Conservation (phyloP, 73 alveolate genomes). For the Tetrahymena thermophila region DNA sequence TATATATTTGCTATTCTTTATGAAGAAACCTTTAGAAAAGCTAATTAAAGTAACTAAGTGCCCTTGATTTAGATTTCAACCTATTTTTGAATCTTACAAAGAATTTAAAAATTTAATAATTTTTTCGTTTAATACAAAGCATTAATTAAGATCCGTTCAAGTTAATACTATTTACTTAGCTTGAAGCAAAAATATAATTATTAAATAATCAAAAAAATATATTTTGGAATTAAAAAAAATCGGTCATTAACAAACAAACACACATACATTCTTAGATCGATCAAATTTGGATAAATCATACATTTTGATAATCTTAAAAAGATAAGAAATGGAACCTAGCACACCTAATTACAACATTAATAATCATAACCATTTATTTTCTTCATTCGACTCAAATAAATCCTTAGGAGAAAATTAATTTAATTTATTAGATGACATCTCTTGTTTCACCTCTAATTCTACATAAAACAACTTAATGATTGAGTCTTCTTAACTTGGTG, state of each 20-base stretch:
- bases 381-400: not conserved
- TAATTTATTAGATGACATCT: not conserved
- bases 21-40: not conserved
- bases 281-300: not conserved
- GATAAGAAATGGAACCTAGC: not conserved
- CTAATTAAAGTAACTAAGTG: not conserved
- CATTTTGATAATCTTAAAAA: not conserved
- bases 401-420: not conserved
- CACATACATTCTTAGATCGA: not conserved
- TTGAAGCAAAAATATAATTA: not conserved
- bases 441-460: not conserved
- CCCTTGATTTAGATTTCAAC: not conserved
- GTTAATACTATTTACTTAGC: not conserved
- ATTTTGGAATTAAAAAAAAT: not conserved
- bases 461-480: not conserved
- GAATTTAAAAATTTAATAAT: too few species aligned
- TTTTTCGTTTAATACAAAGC: not conserved
- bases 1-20: too few species aligned
- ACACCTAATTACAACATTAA: not conserved
- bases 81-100: not conserved
- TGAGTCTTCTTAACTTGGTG: not conserved
- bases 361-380: not conserved
- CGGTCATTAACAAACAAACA: not conserved
- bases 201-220: not conserved
- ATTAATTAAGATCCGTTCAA: not conserved